Percentiles rank a stretch among this genome's conserved stretches.
Conservation (phyloP, 306 rosid species). For the Cucurbita maxima region DNA sequence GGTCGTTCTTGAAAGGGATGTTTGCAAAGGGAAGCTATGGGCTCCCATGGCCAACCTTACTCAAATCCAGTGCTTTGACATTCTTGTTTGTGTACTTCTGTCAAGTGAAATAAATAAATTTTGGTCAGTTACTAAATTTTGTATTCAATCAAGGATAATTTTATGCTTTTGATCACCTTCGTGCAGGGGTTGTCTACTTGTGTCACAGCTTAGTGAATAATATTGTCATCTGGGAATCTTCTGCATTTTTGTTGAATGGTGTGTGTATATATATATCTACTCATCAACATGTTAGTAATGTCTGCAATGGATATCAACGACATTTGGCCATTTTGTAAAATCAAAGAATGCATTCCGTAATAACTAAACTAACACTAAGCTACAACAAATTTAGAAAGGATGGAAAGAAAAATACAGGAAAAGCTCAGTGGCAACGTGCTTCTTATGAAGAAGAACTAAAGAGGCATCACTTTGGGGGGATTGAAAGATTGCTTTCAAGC, state of each 20-base stretch:
- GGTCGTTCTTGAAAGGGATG: constrained; percentile 49
- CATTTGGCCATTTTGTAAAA: not conserved
- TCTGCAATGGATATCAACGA: not conserved
- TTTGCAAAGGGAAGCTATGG: constrained; percentile 43
- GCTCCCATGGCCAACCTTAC: constrained; percentile 32
- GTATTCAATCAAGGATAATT: not conserved
- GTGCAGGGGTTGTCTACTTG: not conserved
- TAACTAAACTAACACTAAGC: not conserved
- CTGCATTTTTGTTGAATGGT: not conserved
- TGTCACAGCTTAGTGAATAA: not conserved
- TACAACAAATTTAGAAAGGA: not conserved
- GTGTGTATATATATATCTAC: too few relatives aligned
- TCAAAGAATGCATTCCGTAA: not conserved
- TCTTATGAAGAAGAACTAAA: not conserved
- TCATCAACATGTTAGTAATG: not conserved
- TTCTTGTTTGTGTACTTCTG: constrained; percentile 26
- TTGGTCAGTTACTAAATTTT: not conserved
- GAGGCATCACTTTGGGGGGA: constrained; percentile 44
- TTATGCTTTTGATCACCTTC: not conserved
- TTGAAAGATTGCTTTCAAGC: constrained; percentile 59
- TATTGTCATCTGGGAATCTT: not conserved
- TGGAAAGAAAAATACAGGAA: not conserved
- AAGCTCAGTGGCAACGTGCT: not conserved
- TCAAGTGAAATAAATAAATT: not conserved
- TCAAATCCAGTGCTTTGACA: constrained; percentile 25